A percentile compares a stretch with the other conserved stretches of the same genome.
Conservation (phyloP, 2,329 filamentous ascomycete species). For the Phialemoniopsis sp. region DNA sequence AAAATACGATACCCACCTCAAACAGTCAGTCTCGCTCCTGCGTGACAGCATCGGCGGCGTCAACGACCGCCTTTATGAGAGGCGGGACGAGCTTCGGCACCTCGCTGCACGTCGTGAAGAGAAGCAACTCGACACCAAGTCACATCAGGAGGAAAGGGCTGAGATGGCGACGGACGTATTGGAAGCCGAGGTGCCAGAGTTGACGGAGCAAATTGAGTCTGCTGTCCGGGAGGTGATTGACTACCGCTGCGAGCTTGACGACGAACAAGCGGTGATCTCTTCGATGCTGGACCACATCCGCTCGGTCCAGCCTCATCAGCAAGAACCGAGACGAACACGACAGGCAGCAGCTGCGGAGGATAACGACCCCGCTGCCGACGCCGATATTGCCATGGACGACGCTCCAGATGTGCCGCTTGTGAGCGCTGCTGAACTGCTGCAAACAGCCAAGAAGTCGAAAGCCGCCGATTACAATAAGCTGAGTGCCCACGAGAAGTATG, state of each 20-base stretch:
- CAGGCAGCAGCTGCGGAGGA: conserved; percentile 6
- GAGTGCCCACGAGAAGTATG: conserved; percentile 43
- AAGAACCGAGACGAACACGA: conserved; percentile 8
- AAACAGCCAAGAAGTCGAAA: conserved; percentile 28
- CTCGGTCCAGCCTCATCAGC: conserved; percentile 12
- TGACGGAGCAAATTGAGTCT: conserved; percentile 41
- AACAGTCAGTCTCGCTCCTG: conserved; percentile 36
- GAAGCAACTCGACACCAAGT: conserved; percentile 14
- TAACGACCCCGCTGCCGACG: conserved; percentile 9
- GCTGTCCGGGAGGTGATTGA: conserved; percentile 47
- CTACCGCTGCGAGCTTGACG: conserved; percentile 41
- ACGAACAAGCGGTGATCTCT: conserved; percentile 35
- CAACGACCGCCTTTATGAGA: conserved; percentile 39
- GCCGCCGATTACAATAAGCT: conserved; percentile 35
- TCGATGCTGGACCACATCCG: conserved; percentile 22
- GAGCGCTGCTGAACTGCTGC: conserved; percentile 27
- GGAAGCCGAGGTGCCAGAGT: conserved; percentile 28
- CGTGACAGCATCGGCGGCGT: conserved; percentile 40
- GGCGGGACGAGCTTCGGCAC: conserved; percentile 25
- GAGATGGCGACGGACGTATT: conserved; percentile 31
- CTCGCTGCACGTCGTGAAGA: conserved; percentile 12
- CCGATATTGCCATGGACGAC: conserved; percentile 12
- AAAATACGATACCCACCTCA: conserved; percentile 41
- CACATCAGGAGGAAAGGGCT: conserved; percentile 15
- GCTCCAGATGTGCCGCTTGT: conserved; percentile 14